Percentiles rank a stretch among this genome's conserved stretches.
phyloP scores from a whole-genome alignment of 2,329 filamentous ascomycete genomes.

The Colletotrichum sidae region DNA sequence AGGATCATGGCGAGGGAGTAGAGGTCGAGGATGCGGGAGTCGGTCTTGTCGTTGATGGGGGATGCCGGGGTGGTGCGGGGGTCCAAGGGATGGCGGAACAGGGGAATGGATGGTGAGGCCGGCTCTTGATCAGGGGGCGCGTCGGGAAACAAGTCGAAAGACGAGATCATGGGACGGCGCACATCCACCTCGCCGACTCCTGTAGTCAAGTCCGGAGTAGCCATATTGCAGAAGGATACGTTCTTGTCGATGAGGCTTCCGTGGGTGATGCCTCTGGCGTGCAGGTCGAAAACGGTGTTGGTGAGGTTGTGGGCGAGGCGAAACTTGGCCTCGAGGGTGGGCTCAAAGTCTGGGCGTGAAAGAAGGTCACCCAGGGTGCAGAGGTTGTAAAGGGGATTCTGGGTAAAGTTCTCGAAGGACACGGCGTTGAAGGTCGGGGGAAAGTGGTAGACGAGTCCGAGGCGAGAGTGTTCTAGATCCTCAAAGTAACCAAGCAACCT shows the following conservation, averaged over 20 bases:
- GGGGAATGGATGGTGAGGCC: constrained; percentile 45
- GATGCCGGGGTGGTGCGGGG: constrained; percentile 63
- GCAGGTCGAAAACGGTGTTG: constrained; percentile 79
- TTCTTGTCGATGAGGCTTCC: constrained; percentile 76
- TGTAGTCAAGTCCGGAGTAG: constrained; percentile 52
- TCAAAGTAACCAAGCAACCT: constrained; percentile 78
- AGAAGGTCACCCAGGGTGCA: constrained; percentile 68
- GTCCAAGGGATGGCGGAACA: constrained; percentile 77
- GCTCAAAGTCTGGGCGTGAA: constrained; percentile 65
- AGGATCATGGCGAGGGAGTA: constrained; percentile 81
- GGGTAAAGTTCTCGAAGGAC: constrained; percentile 62
- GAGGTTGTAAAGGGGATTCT: constrained; percentile 62
- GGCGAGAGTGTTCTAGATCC: constrained; percentile 75
- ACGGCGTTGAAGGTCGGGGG: constrained; percentile 73
- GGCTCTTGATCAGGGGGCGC: constrained; percentile 49
- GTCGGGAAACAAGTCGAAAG: constrained; percentile 79
- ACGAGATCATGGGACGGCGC: constrained; percentile 75
- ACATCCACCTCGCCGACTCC: constrained; percentile 68
- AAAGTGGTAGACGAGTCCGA: constrained; percentile 81
- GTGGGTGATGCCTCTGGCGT: constrained; percentile 76
- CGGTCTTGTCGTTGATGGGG: constrained; percentile 59
- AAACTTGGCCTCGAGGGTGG: constrained; percentile 80
- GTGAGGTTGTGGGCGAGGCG: constrained; percentile 78
- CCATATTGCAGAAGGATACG: constrained; percentile 71
- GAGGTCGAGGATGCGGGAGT: constrained; percentile 73